Base-by-base conservation (phyloP, 331 rosid genomes). In the Erythrophleum ivorense region DNA sequence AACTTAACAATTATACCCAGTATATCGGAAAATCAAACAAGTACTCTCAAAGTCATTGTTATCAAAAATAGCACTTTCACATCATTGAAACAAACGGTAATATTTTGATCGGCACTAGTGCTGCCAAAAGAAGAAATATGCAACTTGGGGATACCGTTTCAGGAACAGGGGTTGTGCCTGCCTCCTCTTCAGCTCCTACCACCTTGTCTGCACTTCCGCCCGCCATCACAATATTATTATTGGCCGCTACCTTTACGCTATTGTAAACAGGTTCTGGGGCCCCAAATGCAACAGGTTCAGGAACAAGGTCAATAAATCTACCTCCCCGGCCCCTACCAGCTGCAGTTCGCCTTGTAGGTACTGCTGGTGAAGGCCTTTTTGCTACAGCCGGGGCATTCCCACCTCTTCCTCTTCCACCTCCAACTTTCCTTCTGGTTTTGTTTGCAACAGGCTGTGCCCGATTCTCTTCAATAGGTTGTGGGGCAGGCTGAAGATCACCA, bases 271-370 rank as follows among this genome's bases (percentile, higher is more conserved):
- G 98, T 74, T 89, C 91, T 0, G 87, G 90, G 7, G 88, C 91
- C 86, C 92, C 91, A 71, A 90, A 58, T 59, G 88, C 94, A 82
- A 88, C 89, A 60, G 90, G 88, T 79, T 83, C 91, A 31, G 98
- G 94, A 70, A 82, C 96, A 79, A 94, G 86, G 80, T 91, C 96
- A 67, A 89, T 82, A 86, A 92, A 82, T 86, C 94, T 92, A 71
- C 89, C 87, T 71, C 94, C 97, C 18, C 96, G 94, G 86, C 98
- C 98, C 90, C 97, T 88, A 87, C 94, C 92, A 78, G 95, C 92
- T 86, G 97, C 90, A 67, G 92, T 89, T 81, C 89, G 92, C 88
- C 97, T 94, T 45, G 97, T 79, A 65, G 90, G 94, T 87, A 91
- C 88, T 50, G 92, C 97, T 81, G 88, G 88, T 76, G 92, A 85